Evolutionary conservation across 2,329 filamentous ascomycete species (phyloP), one percentile per base, ranked within the genome.

Genomic region (Dactylellina haptotyla): DNA sequence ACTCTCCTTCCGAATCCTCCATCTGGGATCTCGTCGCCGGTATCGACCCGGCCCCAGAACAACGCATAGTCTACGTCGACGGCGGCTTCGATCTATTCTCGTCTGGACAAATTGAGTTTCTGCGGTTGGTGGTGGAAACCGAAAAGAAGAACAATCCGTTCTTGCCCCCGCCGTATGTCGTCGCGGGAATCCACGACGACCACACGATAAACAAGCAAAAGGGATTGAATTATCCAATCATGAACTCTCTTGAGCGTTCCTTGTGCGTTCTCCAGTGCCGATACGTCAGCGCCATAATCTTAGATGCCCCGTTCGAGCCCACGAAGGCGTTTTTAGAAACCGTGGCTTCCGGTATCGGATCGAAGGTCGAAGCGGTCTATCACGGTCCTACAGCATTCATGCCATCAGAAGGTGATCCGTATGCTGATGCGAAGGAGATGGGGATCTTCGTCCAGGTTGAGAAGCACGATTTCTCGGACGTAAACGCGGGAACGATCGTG

Each of bases 201-300:
- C 88, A 90, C 76, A 93, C 96, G 72, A 96, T 99, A 81, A 99
- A 99, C 82, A 85, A 90, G 78, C 96, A 93, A 90, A 98, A 98
- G 82, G 94, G 95, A 34, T 86, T 97, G 78, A 99, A 99, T 83
- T 99, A 97, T 80, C 95, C 95, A 25, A 98, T 99, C 83, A 99
- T 99, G 95, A 99, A 98, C 83, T 93, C 97, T 66, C 97, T 94
- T 79, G 95, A 99, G 84, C 90, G 95, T 43, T 93, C 93, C 1
- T 87, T 99, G 20, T 99, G 95, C 80, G 94, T 98, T 28, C 84
- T 98, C 75, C 95, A 99, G 80, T 99, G 95, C 84, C 90, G 90
- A 89, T 96, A 96, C 82, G 86, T 98, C 79, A 87, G 96, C 80
- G 89, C 91, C 39, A 89, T 96, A 63, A 84, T 98, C 75, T 96